Evolutionary conservation across 305 asterid species (phyloP).

Genomic region (Striga hermonthica): DNA sequence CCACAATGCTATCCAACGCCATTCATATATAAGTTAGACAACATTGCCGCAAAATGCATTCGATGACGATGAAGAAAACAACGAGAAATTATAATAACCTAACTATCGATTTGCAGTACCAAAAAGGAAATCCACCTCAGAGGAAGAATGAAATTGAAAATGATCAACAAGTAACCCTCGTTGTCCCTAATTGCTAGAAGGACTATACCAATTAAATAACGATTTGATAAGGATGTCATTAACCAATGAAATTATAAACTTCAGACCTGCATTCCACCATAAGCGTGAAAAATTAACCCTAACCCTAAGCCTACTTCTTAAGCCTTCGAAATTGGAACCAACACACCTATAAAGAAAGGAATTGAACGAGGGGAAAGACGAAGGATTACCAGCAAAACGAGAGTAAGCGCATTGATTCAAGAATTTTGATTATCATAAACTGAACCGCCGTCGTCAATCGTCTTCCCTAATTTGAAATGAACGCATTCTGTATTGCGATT

Average conservation of each 20-base stretch:
- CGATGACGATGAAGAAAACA: not conserved
- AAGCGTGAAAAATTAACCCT: conserved; percentile 1
- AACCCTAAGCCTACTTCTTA: conserved; percentile 34
- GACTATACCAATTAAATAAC: not conserved
- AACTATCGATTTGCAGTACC: not conserved
- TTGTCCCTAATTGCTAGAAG: not conserved
- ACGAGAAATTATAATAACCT: not conserved
- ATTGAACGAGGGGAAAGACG: conserved; percentile 2
- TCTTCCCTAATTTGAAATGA: no score
- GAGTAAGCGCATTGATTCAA: conserved; percentile 4
- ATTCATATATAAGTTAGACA: not conserved
- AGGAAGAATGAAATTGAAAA: not conserved
- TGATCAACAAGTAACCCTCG: not conserved
- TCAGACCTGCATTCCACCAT: not conserved
- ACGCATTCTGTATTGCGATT: no score
- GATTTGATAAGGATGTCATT: not conserved
- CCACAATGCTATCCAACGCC: not conserved
- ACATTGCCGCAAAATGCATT: not conserved
- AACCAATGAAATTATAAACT: not conserved
- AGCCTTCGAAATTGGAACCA: not conserved
- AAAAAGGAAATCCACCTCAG: not conserved
- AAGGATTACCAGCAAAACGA: conserved; percentile 18
- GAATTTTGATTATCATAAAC: not conserved
- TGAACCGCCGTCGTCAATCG: not conserved
- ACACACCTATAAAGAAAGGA: not conserved